Evolutionary conservation across 1,284 basidiomycete species (phyloP), one percentile per base, ranked within the genome.

Genomic region (Cutaneotrichosporon dermatis): DNA sequence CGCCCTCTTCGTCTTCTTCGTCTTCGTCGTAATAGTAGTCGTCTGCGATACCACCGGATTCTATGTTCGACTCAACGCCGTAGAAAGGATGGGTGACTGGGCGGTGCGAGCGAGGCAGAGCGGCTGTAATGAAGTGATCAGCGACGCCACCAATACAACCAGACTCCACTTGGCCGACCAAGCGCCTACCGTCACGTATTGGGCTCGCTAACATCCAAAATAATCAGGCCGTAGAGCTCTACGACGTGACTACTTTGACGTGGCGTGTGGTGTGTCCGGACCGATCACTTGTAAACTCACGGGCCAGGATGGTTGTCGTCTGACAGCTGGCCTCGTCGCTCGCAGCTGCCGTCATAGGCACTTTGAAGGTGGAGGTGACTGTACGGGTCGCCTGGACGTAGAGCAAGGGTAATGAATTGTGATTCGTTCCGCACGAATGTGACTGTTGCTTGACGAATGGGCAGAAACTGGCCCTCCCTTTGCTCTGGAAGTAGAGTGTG

Each of bases 1-100:
- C 69, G 63, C 70, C 64, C 48, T 65, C 66, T 36, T 71, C 68
- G 45, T 69, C 67, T 48, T 66, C 64, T 51, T 60, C 59, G 11
- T 62, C 51, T 12, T 64, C 64, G 40, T 59, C 70, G 58, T 72
- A 66, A 64, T 68, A 46, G 41, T 59, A 46, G 33, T 58, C 64
- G 37, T 63, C 65, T 35, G 49, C 61, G 35, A 53, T 57, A 37
- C 52, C 62, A n/a, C 61, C 61, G 33, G 65, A 61, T 46, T 61
- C 65, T 41, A 60, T 48, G 4, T 43, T 56, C 33, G 66, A 63
- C 43, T 64, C 56, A 55, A 59, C 51, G 10, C 66, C 68, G 61
- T 61, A 67, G 34, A 58, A 63, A 11, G 67, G 66, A 11, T 43
- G 57, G n/a, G 65, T 60, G 44, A 60, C 46, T 12, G 60, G 55